These are phyloP conservation scores for Russula lepida DNA, from an alignment of 768 basidiomycete genomes.

Conservation along the genomic window DNA sequence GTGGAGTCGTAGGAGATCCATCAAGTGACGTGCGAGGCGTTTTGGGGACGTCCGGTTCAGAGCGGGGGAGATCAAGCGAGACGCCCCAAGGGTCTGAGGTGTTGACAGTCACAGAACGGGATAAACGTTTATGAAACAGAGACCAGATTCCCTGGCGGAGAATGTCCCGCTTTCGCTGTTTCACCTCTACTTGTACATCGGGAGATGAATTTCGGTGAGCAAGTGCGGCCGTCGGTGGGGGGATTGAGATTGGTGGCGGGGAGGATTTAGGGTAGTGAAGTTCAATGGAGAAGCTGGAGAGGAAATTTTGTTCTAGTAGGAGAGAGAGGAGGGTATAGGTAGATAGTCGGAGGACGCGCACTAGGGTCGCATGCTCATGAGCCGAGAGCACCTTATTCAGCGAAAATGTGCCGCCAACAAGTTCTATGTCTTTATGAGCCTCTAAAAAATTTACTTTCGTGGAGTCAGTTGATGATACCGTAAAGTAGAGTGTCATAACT, in stretches of 20 bases:
- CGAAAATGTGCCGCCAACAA: constrained; percentile 57
- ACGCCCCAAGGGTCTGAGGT: constrained; percentile 27
- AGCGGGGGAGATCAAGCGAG: constrained; percentile 34
- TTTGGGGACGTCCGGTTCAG: constrained; percentile 14
- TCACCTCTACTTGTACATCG: constrained; percentile 15
- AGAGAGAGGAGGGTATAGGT: constrained; percentile 50
- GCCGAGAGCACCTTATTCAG: constrained; percentile 40
- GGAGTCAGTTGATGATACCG: background rate
- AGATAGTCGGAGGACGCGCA: constrained; percentile 42
- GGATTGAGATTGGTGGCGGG: constrained; percentile 18
- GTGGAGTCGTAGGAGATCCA: constrained; percentile 15
- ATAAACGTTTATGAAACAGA: constrained; percentile 32
- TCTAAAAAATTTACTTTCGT: constrained; percentile 10
- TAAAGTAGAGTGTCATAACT: constrained; percentile 19
- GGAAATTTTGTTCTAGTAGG: constrained; percentile 51
- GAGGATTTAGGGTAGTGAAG: constrained; percentile 36
- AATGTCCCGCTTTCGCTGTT: constrained; percentile 20
- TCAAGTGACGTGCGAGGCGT: constrained; percentile 27
- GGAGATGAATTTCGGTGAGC: constrained; percentile 16
- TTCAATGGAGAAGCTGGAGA: constrained; percentile 42
- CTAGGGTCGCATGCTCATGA: constrained; percentile 37
- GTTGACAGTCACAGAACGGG: constrained; percentile 24
- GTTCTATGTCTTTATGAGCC: constrained; percentile 23
- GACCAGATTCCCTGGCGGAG: constrained; percentile 29
- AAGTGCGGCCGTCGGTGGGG: background rate